Base-by-base conservation (phyloP, 768 basidiomycete species). In the Lactarius indigo region DNA sequence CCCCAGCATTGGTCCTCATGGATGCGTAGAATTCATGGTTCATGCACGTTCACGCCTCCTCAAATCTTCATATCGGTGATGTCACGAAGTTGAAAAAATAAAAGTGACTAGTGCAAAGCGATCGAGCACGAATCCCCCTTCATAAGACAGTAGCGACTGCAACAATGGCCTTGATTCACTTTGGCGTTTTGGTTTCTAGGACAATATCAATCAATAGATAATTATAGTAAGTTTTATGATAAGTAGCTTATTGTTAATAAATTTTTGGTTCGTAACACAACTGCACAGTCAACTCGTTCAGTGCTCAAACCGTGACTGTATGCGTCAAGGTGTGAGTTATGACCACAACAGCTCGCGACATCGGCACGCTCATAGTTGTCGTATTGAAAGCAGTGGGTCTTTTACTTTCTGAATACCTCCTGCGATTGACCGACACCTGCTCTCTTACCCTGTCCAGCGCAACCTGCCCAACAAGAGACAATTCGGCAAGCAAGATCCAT, bases 401-500 rank as follows among this genome's bases (percentile, higher is more conserved):
- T 55, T n/a, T 37, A 39, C 54, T 52, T 52, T 56, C 61, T 61
- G 31, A 44, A 31, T 23, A 44, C 55, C 30, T 57, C 28, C 30
- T 56, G 61, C 55, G 10, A 35, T 57, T 7, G 10, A 20, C 37
- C 47, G 31, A 23, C 50, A 18, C 10, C n/a, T 18, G n/a, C 54
- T 15, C 20, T 31, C 26, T 75, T 12, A 31, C 42, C 13, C 35
- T 39, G 54, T 52, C 44, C 15, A 94, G 92, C 90, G 88, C 77
- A 92, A 94, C 78, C 81, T 94, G 61, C 92, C 93, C 20, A 94
- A 94, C 72, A 94, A 94, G 79, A 83, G 89, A 71, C 90, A 94
- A 76, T 96, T 94, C 57, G 92, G 92, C 70, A 99, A 99, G 79
- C 97, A 98, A 77, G 95, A 98, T 76, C 97, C 97, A 0, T 99